Conservation (phyloP, 2,329 filamentous ascomycete genomes). For the Fusarium sp. region DNA sequence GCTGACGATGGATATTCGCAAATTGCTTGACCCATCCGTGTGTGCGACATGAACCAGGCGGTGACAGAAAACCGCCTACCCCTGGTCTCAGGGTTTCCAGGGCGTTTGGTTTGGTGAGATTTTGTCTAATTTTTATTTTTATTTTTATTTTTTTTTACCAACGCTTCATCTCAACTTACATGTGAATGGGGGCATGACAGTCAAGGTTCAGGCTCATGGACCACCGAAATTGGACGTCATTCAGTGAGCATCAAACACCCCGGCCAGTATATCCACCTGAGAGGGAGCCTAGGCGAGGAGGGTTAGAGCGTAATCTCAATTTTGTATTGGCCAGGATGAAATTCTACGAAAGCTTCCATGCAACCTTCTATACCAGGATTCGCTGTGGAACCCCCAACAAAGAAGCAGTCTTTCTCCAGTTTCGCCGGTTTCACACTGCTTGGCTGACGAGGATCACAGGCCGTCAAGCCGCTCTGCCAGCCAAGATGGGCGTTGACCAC, state of each 20-base stretch:
- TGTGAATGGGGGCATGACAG: constrained; percentile 31
- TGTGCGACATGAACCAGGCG: constrained; percentile 28
- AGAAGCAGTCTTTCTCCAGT: constrained; percentile 29
- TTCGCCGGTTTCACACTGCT: constrained; percentile 28
- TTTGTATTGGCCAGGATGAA: constrained; percentile 13
- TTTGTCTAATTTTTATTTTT: neutral
- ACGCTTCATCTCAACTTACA: constrained; percentile 24
- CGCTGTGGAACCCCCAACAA: constrained; percentile 38
- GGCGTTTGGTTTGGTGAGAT: neutral
- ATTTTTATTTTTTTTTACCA: neutral
- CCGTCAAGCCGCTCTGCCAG: constrained; percentile 29
- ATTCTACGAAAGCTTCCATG: constrained; percentile 47
- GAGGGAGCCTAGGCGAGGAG: constrained; percentile 26
- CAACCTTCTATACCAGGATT: constrained; percentile 40
- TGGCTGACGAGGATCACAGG: constrained; percentile 32
- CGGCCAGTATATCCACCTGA: constrained; percentile 36
- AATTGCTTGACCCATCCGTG: constrained; percentile 37
- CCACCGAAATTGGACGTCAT: constrained; percentile 48
- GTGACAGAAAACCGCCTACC: constrained; percentile 26
- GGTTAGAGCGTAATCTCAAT: constrained; percentile 17
- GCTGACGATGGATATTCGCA: constrained; percentile 33
- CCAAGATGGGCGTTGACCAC: constrained; percentile 1
- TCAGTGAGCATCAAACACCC: constrained; percentile 36
- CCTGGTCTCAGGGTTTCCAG: constrained; percentile 39
- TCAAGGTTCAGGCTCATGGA: constrained; percentile 36